Percentiles rank a stretch among this genome's conserved stretches.
Conservation (phyloP, 2,329 filamentous ascomycete species). For the Fusarium buharicum region DNA sequence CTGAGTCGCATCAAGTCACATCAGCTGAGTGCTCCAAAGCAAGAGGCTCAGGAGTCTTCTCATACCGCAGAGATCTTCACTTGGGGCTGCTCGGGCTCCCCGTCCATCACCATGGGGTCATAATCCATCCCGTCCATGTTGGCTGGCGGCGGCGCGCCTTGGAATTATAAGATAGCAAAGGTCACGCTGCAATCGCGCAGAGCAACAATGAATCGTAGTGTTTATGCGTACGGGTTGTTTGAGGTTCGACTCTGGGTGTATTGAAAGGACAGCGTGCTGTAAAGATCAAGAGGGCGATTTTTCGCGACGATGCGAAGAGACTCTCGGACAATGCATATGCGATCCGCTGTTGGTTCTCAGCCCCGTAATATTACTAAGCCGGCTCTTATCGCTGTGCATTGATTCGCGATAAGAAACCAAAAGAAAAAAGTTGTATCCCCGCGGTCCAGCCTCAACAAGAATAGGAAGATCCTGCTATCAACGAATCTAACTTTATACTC, state of each 20-base stretch:
- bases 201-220: background rate
- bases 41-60: slow-evolving; percentile 15
- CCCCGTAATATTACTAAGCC: slow-evolving; percentile 48
- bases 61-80: slow-evolving; percentile 70
- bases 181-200: slow-evolving; percentile 4
- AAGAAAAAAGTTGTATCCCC: slow-evolving; percentile 45
- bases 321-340: slow-evolving; percentile 37
- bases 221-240: background rate
- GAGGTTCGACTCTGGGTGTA: background rate
- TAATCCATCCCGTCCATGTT: slow-evolving; percentile 65
- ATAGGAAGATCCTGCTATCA: slow-evolving; percentile 11
- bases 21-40: slow-evolving; percentile 24
- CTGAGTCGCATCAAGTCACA: slow-evolving; percentile 58
- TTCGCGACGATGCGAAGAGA: slow-evolving; percentile 39
- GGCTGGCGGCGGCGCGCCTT: slow-evolving; percentile 33
- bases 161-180: slow-evolving; percentile 17
- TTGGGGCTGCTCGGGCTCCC: slow-evolving; percentile 65
- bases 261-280: slow-evolving; percentile 6
- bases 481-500: background rate
- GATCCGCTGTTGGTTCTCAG: slow-evolving; percentile 27
- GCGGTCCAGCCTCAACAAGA: slow-evolving; percentile 35
- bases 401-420: slow-evolving; percentile 48
- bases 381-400: slow-evolving; percentile 44
- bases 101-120: slow-evolving; percentile 69
- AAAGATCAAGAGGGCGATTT: slow-evolving; percentile 29